Base-by-base conservation (phyloP, 2,329 filamentous ascomycete genomes). In the Phaeosphaeria sp. region DNA sequence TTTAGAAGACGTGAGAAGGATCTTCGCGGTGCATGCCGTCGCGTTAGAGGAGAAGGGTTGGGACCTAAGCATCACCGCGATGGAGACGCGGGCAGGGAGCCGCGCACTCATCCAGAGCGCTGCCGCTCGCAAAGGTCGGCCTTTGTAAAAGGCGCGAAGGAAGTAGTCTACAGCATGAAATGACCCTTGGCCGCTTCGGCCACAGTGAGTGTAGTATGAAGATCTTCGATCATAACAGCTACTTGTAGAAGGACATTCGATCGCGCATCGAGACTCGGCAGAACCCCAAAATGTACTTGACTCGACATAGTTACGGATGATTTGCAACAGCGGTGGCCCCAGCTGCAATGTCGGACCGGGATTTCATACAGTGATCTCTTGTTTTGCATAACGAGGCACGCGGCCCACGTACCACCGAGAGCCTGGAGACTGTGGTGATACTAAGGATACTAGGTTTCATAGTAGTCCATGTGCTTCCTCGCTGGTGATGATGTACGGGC, bases 31-130 rank as follows among this genome's bases (percentile, higher is more conserved):
- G 69, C 73, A 81, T 80, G 56, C 78, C 51, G 59, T 75, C 59
- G 62, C 76, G 59, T 59, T 88, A 53, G 69, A 64, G 56, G 72
- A 73, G 33, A 78, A 68, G 30, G 90, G 90, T 0, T 93, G 91
- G 91, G 85, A 93, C 75, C 65, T 91, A 47, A 79, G 86, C 55
- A 82, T 81, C 50, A 82, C 82, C 40, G 88, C 87, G 6, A 78
- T 93, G 65, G 90, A 93, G 79, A 92, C 89, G 18, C 81, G 78
- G 57, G 79, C 84, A 47, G 87, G 85, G 24, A 76, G 70, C 24
- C 72, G 75, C 11, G 30, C 30, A 36, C 30, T 7, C 45, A 60
- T 64, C 53, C 56, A 68, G 30, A 63, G 71, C 52, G 54, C 50
- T 15, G 25, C 18, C 45, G 25, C 25, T 30, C 25, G 5, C 6